Base-by-base conservation (phyloP, 345 rosid species). In the Populus euphratica region DNA sequence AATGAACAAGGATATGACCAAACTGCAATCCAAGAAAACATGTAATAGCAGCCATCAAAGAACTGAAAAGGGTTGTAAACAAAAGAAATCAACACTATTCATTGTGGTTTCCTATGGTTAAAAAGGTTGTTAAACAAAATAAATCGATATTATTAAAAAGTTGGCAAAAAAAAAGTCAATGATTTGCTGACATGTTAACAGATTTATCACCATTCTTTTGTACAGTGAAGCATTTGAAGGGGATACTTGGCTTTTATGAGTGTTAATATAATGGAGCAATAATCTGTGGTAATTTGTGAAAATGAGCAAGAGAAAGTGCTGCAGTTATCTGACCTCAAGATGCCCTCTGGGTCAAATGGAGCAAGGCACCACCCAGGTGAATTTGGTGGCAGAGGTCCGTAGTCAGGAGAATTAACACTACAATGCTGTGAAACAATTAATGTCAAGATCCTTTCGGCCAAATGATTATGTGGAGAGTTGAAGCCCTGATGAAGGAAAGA, bases 301-400 rank as follows among this genome's bases (percentile, higher is more conserved):
- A 62, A 62, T 17, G 20, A 62, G 11, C 13, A 18, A 49, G 71
- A 59, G 64, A 63, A 72, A 49, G 59, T 13, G 39, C 52, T n/a
- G 6, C 39, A 25, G 62, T 76, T 38, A 50, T 72, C 56, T 62
- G 70, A 86, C 90, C 92, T 89, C 68, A 87, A 75, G 80, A 87
- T 76, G 69, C 92, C 92, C 81, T 89, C 90, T 2, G 92, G 89
- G 59, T 89, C 92, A 85, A 86, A 89, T 14, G 92, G 89, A 66
- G 92, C 87, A 74, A 84, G 86, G 84, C 90, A 89, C 89, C 92
- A 89, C 10, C 50, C 76, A 75, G 92, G 92, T 64, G 92, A 75
- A 85, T 82, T 80, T 74, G 85, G 84, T 44, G 88, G 91, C 68
- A 82, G 73, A 75, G 91, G 85, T 54, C 89, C 91, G 79, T 88